Base-by-base conservation (phyloP, 768 basidiomycete species). In the Suillus clintonianus region DNA sequence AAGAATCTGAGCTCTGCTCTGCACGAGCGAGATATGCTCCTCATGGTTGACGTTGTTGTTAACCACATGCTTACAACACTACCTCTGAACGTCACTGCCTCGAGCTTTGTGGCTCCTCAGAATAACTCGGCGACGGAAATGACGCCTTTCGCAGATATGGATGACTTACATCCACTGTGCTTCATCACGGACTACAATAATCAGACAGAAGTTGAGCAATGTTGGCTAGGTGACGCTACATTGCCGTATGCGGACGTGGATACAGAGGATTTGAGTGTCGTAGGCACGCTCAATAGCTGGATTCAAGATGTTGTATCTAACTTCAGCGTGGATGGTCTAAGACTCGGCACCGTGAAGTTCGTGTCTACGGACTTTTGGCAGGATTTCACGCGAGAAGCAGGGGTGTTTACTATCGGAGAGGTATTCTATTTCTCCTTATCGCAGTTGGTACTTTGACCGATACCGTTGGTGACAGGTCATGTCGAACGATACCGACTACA, bases 41-140 rank as follows among this genome's bases (percentile, higher is more conserved):
- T 88, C 63, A 87, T 88, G 84, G 72, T 88, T 22, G 87, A 88
- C 71, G 72, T 87, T 60, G 87, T 89, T 66, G 80, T 88, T 64
- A 88, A 89, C 68, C 86, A 88, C 70, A 80, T 89, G 72, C 83
- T 83, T 2, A 76, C 82, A 0, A 65, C 76, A 30, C 54, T 61
- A 63, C 67, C 73, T 50, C 64, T 72, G 62, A 69, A 72, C 22
- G 11, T 43, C 34, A 76, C 75, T 3, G 68, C 73, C 1, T 62
- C 72, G 30, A 47, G 64, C 53, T 64, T 76, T 24, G 70, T 60
- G 13, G 60, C 55, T 36, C 43, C 55, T 9, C 67, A 70, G 17
- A 22, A 69, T 15, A 57, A 55, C 19, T 34, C 32, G n/a, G 64
- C 67, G 1, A 76, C 70, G 17, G 64, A 50, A 3, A 58, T 73